These are phyloP conservation scores for Thraustochytrium striatum DNA, from an alignment of 352 stramenopile species.

Conservation along the genomic window DNA sequence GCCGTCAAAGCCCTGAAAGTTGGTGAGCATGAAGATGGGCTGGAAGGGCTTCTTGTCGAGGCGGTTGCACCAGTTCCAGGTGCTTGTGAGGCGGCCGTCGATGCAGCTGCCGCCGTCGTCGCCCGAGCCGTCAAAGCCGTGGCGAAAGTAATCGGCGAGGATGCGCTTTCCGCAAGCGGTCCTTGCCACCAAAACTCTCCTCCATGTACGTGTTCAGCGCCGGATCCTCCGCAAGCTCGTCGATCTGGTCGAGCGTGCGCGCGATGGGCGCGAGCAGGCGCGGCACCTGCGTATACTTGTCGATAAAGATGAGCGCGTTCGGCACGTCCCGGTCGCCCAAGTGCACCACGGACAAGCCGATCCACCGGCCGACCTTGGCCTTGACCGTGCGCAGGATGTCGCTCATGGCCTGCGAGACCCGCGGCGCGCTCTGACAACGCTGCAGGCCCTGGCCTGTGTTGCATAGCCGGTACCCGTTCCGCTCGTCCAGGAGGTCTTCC, in stretches of 20 bases:
- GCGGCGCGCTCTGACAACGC: slow-evolving; percentile 82
- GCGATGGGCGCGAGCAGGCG: slow-evolving; percentile 65
- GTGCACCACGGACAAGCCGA: slow-evolving; percentile 91
- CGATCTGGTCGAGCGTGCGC: slow-evolving; percentile 57
- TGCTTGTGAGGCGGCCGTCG: slow-evolving; percentile 88
- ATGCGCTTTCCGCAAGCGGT: slow-evolving; percentile 79
- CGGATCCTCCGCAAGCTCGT: slow-evolving; percentile 57
- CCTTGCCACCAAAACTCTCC: slow-evolving; percentile 71
- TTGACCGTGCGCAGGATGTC: slow-evolving; percentile 66
- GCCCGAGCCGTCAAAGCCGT: slow-evolving; percentile 89
- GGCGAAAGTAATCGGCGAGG: slow-evolving; percentile 90
- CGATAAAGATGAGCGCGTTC: slow-evolving; percentile 96
- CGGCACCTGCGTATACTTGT: slow-evolving; percentile 88
- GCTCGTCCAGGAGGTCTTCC: slow-evolving; percentile 74
- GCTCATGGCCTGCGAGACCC: slow-evolving; percentile 87
- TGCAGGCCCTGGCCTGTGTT: slow-evolving; percentile 93
- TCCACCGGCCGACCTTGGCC: slow-evolving; percentile 68
- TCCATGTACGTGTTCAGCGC: slow-evolving; percentile 59
- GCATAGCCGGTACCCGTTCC: slow-evolving; percentile 74
- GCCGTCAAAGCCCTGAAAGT: slow-evolving; percentile 92
- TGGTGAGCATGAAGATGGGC: slow-evolving; percentile 89
- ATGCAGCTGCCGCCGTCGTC: slow-evolving; percentile 89
- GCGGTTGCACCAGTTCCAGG: slow-evolving; percentile 96
- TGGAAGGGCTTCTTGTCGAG: slow-evolving; percentile 88
- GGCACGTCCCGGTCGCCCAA: slow-evolving; percentile 95